Conservation (phyloP, 2,329 filamentous ascomycete genomes). For the Bipolaris cookei region DNA sequence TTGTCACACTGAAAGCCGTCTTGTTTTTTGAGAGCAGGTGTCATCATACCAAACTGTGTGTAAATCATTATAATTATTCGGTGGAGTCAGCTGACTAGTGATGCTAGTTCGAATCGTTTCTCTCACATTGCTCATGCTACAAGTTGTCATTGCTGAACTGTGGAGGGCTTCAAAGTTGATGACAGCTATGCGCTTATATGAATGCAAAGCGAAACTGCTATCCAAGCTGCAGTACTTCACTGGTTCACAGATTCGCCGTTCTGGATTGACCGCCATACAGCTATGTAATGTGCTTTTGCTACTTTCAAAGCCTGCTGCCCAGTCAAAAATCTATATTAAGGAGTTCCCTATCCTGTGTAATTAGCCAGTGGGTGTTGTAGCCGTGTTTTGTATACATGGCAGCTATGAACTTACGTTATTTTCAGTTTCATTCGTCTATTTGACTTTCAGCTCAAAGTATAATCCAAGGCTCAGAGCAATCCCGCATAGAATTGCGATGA, state of each 20-base stretch:
- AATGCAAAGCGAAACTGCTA: not conserved
- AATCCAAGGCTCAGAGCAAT: slow-evolving; percentile 58
- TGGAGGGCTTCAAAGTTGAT: not conserved
- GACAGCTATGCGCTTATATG: not conserved
- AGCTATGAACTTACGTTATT: not conserved
- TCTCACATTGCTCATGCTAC: no score
- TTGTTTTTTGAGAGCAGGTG: no score
- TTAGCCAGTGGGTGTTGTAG: not conserved
- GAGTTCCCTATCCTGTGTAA: not conserved
- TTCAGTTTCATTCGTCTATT: not conserved
- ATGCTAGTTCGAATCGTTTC: no score
- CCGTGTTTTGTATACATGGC: not conserved
- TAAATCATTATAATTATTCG: no score
- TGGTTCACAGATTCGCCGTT: not conserved
- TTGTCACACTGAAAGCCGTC: no score
- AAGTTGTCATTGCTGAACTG: no score
- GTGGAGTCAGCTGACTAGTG: no score
- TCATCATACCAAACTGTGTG: no score
- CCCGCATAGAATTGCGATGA: slow-evolving; percentile 56
- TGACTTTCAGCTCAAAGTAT: slow-evolving; percentile 52
- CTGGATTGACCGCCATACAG: not conserved
- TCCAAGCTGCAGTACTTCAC: not conserved
- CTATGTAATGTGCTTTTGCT: not conserved
- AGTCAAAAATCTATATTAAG: not conserved
- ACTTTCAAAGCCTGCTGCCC: not conserved